Base-by-base conservation (phyloP, 139 green algal species). In the Marvania coccoides region DNA sequence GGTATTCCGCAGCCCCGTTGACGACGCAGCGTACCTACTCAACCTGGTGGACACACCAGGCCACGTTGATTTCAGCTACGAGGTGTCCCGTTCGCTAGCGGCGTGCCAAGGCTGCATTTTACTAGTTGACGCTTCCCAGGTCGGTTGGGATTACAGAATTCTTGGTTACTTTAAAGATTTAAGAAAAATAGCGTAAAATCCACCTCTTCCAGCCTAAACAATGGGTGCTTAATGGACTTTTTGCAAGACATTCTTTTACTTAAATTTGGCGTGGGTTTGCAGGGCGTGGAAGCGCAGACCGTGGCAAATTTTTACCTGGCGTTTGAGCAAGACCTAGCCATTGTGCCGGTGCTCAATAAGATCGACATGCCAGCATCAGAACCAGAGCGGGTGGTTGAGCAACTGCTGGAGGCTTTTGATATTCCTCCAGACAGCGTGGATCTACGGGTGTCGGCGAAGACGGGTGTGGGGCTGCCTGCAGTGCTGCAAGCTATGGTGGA, bases 271-370 rank as follows among this genome's bases (percentile, higher is more conserved):
- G n/a, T n/a, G n/a, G n/a, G n/a, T n/a, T n/a, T n/a, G n/a, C n/a
- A n/a, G 24, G 59, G 59, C 38, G 40, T 82, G 37, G 79, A 91
- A 74, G 86, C 86, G 12, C 81, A 94, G 75, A 96, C 89, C 9
- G 78, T 96, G 24, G 90, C 93, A 30, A 97, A 96, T 76, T 98
- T 95, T 73, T 93, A 83, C 61, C 73, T 96, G 12, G 93, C 93
- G 0, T 89, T 91, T 64, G 93, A 97, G 38, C 81, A 88, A 63
- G 85, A 83, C 46, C 80, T 98, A 19, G 77, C 72, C 2, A 84
- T 98, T 23, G 71, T 98, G 12, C 88, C 90, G 2, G 82, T 95
- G 12, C 78, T 97, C 6, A 97, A 96, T 79, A 98, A 98, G 70
- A 80, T 94, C 24, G 91, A 97, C 68, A 72, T 92, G 63, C 69